These are phyloP conservation scores for Prunus davidiana DNA, from an alignment of 306 rosid genomes.

Conservation along the genomic window DNA sequence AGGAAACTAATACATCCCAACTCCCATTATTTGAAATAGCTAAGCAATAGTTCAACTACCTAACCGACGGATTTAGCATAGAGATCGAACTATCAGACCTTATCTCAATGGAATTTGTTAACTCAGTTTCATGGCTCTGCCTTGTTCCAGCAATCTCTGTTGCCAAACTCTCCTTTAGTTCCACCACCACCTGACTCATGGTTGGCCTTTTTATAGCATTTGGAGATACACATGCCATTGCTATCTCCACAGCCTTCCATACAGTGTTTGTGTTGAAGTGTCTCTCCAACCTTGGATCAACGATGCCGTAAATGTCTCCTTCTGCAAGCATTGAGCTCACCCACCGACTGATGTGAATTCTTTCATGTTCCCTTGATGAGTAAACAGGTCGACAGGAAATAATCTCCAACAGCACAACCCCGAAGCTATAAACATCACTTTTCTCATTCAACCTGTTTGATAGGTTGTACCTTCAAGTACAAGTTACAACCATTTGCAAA, in stretches of 20 bases:
- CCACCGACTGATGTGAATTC: conserved; percentile 22
- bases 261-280: conserved; percentile 7
- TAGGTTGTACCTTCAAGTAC: conserved; percentile 16
- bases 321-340: conserved; percentile 8
- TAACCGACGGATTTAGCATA: background rate
- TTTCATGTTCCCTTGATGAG: background rate
- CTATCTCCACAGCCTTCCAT: conserved; percentile 37
- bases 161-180: conserved; percentile 16
- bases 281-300: conserved; percentile 20
- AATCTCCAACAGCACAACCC: conserved; percentile 24
- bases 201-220: background rate
- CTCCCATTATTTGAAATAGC: background rate
- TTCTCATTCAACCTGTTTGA: conserved; percentile 31
- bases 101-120: background rate
- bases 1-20: background rate
- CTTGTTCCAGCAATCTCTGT: background rate
- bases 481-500: background rate
- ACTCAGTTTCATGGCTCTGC: background rate
- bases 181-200: conserved; percentile 17
- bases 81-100: background rate
- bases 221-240: conserved; percentile 17
- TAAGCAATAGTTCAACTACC: background rate
- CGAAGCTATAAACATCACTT: conserved; percentile 33
- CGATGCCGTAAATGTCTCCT: conserved; percentile 17
- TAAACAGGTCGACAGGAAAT: conserved; percentile 7